phyloP scores from a whole-genome alignment of 164 flowering plant genomes.

The Chimonanthus praecox region DNA sequence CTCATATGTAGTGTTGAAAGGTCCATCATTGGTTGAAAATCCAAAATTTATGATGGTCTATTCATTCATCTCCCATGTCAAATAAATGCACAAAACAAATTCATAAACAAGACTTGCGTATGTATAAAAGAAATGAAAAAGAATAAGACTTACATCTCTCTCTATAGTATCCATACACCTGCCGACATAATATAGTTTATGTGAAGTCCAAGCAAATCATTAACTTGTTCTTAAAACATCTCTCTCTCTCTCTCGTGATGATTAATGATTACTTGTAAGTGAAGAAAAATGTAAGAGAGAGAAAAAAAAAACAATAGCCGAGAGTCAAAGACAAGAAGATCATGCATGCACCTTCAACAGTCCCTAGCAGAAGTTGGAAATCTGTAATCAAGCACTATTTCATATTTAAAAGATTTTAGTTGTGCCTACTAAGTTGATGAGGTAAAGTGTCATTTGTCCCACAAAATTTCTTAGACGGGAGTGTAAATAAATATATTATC shows the following conservation, averaged over 20 bases:
- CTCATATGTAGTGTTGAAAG: too few relatives aligned
- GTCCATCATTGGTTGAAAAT: too few relatives aligned
- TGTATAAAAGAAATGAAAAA: too few relatives aligned
- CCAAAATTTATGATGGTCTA: too few relatives aligned
- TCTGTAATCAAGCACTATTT: constrained; percentile 4
- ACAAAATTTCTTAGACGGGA: too few relatives aligned
- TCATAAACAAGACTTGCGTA: too few relatives aligned
- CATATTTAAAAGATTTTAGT: constrained; percentile 10
- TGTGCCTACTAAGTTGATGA: background rate
- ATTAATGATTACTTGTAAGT: constrained; percentile 60
- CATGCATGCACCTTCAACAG: constrained; percentile 18
- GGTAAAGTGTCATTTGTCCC: too few relatives aligned
- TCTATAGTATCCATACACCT: too few relatives aligned
- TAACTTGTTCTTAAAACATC: background rate
- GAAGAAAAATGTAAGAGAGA: constrained; percentile 41
- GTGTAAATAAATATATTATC: too few relatives aligned
- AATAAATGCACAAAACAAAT: too few relatives aligned
- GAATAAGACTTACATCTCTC: too few relatives aligned
- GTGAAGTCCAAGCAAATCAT: background rate
- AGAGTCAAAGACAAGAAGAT: constrained; percentile 62
- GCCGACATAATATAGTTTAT: background rate
- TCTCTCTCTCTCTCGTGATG: constrained; percentile 17
- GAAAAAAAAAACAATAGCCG: constrained; percentile 32
- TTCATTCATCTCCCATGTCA: too few relatives aligned
- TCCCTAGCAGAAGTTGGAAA: constrained; percentile 47